A percentile compares a stretch with the other conserved stretches of the same genome.
Conservation (phyloP, 331 rosid genomes). For the Acacia pycnantha region DNA sequence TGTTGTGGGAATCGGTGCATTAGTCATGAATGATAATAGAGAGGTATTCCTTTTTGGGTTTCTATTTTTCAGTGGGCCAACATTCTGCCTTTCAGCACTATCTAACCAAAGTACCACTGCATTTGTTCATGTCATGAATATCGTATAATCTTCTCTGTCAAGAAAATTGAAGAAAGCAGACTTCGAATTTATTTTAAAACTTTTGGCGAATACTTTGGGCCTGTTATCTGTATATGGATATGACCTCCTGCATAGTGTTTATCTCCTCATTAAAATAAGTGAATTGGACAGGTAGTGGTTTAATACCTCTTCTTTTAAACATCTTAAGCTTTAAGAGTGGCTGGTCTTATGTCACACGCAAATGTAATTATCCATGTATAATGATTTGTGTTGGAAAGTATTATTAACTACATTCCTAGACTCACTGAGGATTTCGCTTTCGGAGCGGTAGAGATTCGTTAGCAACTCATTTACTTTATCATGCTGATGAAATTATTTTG, state of each 20-base stretch:
- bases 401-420: background rate
- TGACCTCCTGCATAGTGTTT: background rate
- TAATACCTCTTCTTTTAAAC: background rate
- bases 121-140: background rate
- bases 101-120: background rate
- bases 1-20: slow-evolving; percentile 78
- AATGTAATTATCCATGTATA: background rate
- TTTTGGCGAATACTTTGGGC: background rate
- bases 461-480: background rate
- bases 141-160: background rate
- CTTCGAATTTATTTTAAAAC: background rate
- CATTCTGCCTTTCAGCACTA: background rate
- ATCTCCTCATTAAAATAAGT: background rate
- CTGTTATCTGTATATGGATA: background rate
- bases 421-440: background rate
- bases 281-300: background rate
- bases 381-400: background rate
- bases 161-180: background rate
- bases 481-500: slow-evolving; percentile 9
- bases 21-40: slow-evolving; percentile 56
- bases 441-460: background rate
- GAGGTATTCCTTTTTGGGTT: slow-evolving; percentile 47
- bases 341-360: background rate
- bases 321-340: background rate
- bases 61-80: background rate